Percentiles rank a stretch among this genome's conserved stretches.
phyloP scores from a whole-genome alignment of 495 filamentous ascomycete genomes.

The Achaetomiella virescens region DNA sequence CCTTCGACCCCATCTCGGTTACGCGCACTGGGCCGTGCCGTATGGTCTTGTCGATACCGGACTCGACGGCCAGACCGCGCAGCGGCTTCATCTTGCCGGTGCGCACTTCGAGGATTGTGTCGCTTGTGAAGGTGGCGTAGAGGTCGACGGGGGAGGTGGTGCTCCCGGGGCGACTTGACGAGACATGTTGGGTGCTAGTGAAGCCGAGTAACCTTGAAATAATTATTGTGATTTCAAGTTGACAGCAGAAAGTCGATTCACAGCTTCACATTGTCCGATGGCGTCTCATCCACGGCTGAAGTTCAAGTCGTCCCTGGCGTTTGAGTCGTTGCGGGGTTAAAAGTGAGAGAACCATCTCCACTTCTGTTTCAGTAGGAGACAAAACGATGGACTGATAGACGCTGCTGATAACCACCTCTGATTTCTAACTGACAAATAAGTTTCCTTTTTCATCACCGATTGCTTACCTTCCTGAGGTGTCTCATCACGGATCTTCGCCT shows the following conservation, averaged over 20 bases:
- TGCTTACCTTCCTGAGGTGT: too few species aligned
- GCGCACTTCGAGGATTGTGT: conserved; percentile 48
- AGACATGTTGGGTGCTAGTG: background rate
- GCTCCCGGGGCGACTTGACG: conserved; percentile 14
- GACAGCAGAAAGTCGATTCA: too few species aligned
- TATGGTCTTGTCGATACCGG: conserved; percentile 49
- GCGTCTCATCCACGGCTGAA: too few species aligned
- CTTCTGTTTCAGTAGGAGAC: background rate
- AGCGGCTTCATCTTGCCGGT: conserved; percentile 47
- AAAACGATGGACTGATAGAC: background rate
- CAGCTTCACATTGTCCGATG: too few species aligned
- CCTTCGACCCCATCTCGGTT: conserved; percentile 41
- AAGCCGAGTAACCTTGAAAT: background rate
- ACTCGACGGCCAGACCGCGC: conserved; percentile 35
- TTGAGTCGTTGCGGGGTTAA: background rate
- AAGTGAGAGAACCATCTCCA: background rate
- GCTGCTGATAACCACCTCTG: background rate
- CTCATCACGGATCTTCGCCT: background rate
- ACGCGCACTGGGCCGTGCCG: conserved; percentile 36
- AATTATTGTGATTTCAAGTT: too few species aligned
- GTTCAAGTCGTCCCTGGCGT: background rate
- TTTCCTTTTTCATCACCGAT: too few species aligned
- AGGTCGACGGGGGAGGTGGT: conserved; percentile 27
- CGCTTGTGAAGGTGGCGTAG: conserved; percentile 35
- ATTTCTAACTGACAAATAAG: background rate